Evolutionary conservation across 805 yeast genomes (phyloP), one percentile per base, ranked within the genome.

Genomic region (Kuraishia floccosa): DNA sequence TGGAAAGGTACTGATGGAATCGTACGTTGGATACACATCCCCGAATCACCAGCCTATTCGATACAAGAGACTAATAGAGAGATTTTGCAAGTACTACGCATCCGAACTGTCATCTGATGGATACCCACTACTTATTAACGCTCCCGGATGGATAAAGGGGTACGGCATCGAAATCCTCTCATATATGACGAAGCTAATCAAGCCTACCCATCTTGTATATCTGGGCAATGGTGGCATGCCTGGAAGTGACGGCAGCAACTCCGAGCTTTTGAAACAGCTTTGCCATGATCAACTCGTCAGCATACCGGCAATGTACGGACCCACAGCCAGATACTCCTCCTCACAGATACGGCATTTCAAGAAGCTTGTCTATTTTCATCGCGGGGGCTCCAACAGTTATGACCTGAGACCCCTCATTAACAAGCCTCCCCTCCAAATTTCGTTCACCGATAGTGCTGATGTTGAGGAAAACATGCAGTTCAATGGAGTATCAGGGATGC

Each of bases 61-160:
- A 25, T 86, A 82, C 44, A 38, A 71, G 4, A 35, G 44, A 0
- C 51, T 66, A 12, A 53, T 73, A 4, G 45, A 50, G 22, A 47
- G 59, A 3, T 50, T 83, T 13, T 46, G 68, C 6, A 40, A 45
- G 2, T 46, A 20, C 6, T 13, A 4, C n/a, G 15, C 16, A 11
- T 23, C 14, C 9, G 30, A 15, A 11, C 14, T 2, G 16, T 5
- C 13, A 7, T n/a, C n/a, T n/a, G n/a, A n/a, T n/a, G n/a, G n/a
- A n/a, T 20, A 44, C 46, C 65, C 58, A 11, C 52, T 85, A 3
- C 49, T 86, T 1, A 63, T 87, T 4, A 86, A 86, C 43, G 71
- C 87, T 1, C 89, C 96, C 0, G 95, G 95, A 0, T 86, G 95
- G 95, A 69, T 85, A 19, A 82, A 81, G 50, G 96, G 96, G 0